Evolutionary conservation across 805 yeast genomes (phyloP).

Genomic region (Groenewaldozyma tartarivorans): DNA sequence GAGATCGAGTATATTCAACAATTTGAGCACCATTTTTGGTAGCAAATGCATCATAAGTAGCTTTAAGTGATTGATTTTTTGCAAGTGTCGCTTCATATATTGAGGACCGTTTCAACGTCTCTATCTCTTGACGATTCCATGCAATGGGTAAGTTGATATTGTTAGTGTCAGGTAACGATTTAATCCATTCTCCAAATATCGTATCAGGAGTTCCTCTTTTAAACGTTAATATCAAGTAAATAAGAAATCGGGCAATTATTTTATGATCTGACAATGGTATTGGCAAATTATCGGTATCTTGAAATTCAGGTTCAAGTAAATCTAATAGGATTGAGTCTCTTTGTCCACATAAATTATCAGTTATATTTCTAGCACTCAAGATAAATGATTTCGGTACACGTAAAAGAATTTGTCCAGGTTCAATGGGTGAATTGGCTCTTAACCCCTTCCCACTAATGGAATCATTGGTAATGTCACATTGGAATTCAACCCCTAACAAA

Average conservation of each 20-base stretch:
- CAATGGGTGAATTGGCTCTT: background rate
- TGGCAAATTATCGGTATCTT: background rate
- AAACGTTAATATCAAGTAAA: constrained; percentile 12
- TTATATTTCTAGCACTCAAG: background rate
- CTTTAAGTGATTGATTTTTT: background rate
- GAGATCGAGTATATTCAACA: background rate
- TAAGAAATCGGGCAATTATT: constrained; percentile 10
- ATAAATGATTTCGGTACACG: background rate
- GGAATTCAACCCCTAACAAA: background rate
- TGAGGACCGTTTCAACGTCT: background rate
- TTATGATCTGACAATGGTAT: constrained; percentile 7
- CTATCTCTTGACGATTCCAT: constrained; percentile 20
- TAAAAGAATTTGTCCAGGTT: background rate
- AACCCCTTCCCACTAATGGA: background rate
- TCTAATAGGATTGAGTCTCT: background rate
- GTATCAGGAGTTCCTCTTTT: constrained; percentile 15
- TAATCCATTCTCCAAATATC: constrained; percentile 16
- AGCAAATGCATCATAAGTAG: background rate
- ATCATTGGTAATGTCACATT: background rate
- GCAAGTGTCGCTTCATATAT: background rate
- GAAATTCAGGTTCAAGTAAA: background rate
- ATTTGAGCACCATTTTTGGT: background rate
- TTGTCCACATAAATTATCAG: background rate
- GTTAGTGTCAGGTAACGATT: constrained; percentile 19
- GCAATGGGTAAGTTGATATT: constrained; percentile 24